phyloP scores from a whole-genome alignment of 768 basidiomycete species.

The Phanerodontia chrysosporium region DNA sequence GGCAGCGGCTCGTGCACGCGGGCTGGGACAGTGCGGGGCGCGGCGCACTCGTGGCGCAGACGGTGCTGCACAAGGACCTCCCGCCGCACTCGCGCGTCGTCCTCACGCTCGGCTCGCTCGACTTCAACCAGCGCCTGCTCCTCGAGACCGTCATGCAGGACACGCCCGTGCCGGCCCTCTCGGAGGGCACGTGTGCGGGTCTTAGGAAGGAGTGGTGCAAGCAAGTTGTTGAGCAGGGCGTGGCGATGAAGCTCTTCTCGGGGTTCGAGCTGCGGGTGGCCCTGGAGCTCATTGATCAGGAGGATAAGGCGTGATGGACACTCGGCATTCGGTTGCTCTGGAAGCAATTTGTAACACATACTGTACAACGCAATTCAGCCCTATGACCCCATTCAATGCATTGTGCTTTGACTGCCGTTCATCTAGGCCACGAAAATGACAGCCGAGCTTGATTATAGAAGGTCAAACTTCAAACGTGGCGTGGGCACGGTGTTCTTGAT shows the following conservation, averaged over 20 bases:
- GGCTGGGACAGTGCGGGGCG: not conserved
- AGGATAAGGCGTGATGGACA: not conserved
- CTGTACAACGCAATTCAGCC: too few relatives aligned
- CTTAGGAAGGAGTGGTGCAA: not conserved
- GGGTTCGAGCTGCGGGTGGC: not conserved
- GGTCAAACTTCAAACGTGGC: too few relatives aligned
- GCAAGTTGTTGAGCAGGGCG: not conserved
- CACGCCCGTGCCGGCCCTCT: not conserved
- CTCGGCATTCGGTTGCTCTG: too few relatives aligned
- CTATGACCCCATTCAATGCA: too few relatives aligned
- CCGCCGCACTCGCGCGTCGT: not conserved
- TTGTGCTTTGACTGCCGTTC: too few relatives aligned
- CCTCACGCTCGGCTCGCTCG: not conserved
- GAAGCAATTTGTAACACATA: too few relatives aligned
- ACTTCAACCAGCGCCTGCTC: not conserved
- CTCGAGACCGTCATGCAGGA: not conserved
- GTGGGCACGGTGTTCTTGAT: too few relatives aligned
- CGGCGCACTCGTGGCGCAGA: not conserved
- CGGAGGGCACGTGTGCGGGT: not conserved
- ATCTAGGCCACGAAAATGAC: too few relatives aligned
- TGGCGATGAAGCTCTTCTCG: not conserved
- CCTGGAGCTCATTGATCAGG: not conserved
- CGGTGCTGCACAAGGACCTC: not conserved
- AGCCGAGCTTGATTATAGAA: too few relatives aligned
- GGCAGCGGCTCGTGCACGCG: not conserved